Evolutionary conservation across 345 rosid genomes (phyloP), one percentile per base, ranked within the genome.

Genomic region (Ceriops decandra): DNA sequence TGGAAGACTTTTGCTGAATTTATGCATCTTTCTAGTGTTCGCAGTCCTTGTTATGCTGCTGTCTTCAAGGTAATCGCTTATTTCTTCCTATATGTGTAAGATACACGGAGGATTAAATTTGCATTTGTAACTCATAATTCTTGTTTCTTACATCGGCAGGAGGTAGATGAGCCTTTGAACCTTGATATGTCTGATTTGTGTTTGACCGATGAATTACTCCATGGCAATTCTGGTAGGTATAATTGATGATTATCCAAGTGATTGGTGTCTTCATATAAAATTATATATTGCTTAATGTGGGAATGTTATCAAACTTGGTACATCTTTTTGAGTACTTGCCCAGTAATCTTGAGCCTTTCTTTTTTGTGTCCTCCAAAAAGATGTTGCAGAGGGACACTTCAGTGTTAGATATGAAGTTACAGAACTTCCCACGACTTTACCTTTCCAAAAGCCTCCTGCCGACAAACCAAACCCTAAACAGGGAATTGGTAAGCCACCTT

Each of bases 1-100:
- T 90, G 98, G 99, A 95, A 91, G 80, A 90, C 92, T 16, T 91
- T 95, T 74, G 97, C 97, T n/a, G 99, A 95, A 78, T 91, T 95
- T 69, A 79, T 82, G 82, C 99, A 95, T 77, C 77, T 90, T 62
- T 88, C 97, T 60, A 85, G 84, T 19, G 92, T 95, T 58, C 96
- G 93, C 51, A 84, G 84, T 22, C 98, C 98, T 72, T 95, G 96
- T 71, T 82, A 67, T 78, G 98, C 97, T 74, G 88, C 97, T 74
- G 85, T 91, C 67, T 91, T 95, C 72, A 95, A 86, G 92, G 99
- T 88, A 68, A 64, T 16, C 16, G 21, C 46, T 20, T 76, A 60
- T 46, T 62, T 66, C 60, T 28, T 42, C 5, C 19, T 42, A 13
- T 42, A 42, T 42, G 49, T 42, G 57, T 42, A 30, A 36, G 54